Evolutionary conservation across 345 rosid species (phyloP), one percentile per base, ranked within the genome.

Genomic region (Arabis alpina): DNA sequence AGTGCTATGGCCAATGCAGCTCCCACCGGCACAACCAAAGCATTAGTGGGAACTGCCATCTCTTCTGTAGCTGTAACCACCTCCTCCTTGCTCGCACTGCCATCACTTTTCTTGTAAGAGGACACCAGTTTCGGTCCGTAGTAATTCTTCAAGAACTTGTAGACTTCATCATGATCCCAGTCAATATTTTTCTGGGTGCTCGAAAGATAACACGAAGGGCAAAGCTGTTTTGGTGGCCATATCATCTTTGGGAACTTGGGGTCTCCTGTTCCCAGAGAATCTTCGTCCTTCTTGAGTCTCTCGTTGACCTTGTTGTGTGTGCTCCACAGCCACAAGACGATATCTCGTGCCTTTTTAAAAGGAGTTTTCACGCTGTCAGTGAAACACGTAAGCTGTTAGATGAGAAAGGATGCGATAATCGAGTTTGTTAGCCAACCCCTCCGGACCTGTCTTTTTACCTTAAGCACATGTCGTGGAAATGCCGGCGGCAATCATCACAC

Each of bases 1-100:
- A 94, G 79, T 30, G 98, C 98, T 68, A 94, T 88, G 6, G 99
- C 99, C 81, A 94, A 79, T 16, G 99, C 99, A 57, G 99, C 97
- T 54, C 98, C 99, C 14, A 89, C 78, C 3, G 97, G 99, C 68
- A 91, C 98, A 57, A 87, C 93, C 7, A 94, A 77, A 8, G 97
- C 96, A 69, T 82, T 89, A 13, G 85, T 85, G 9, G 97, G 78
- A 19, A 78, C 81, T 25, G 78, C 85, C 73, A 77, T 70, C 28
- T 94, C 92, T 66, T 88, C 98, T 15, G 76, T 60, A 64, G 77
- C 77, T 37, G 68, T 79, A 51, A 62, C 72, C 6, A 61, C 76
- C 23, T 64, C 82, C 70, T 80, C 86, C 76, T 79, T 85, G 6
- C 64, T 77, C 28, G 48, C 78, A 19, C 75, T 71, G 28, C 34